These are phyloP conservation scores for Groenewaldozyma tartarivorans DNA, from an alignment of 805 yeast species.

Conservation along the genomic window DNA sequence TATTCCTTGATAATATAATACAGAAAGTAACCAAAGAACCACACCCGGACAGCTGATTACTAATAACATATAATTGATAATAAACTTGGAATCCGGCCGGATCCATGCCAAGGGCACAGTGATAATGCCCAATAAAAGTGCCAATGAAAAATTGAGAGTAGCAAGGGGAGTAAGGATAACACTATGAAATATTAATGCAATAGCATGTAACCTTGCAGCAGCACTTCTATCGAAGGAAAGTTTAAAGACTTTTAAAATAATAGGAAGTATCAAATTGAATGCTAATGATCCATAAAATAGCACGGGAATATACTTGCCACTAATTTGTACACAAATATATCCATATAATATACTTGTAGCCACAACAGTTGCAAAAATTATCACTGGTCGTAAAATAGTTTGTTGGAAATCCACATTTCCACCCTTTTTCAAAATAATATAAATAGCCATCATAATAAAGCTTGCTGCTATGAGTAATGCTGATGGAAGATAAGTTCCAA, in stretches of 20 bases:
- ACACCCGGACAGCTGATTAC: slow-evolving; percentile 44
- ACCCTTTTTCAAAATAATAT: slow-evolving; percentile 15
- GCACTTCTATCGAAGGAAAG: not conserved
- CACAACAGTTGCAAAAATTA: slow-evolving; percentile 4
- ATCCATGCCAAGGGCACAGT: slow-evolving; percentile 69
- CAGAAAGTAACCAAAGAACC: slow-evolving; percentile 23
- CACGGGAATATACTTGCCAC: not conserved
- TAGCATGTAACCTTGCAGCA: slow-evolving; percentile 24
- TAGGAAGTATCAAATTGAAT: not conserved
- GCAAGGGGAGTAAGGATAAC: slow-evolving; percentile 62
- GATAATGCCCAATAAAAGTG: slow-evolving; percentile 59
- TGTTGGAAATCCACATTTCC: slow-evolving; percentile 2
- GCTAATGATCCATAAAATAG: not conserved
- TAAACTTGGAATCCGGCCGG: slow-evolving; percentile 26
- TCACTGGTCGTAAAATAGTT: slow-evolving; percentile 5
- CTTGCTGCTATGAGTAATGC: slow-evolving; percentile 64
- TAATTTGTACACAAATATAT: slow-evolving; percentile 6
- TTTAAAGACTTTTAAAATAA: not conserved
- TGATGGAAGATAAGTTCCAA: slow-evolving; percentile 86
- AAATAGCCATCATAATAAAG: slow-evolving; percentile 60
- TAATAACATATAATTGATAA: slow-evolving; percentile 22
- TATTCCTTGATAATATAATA: slow-evolving; percentile 14
- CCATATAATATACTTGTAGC: slow-evolving; percentile 7
- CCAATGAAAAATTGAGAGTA: slow-evolving; percentile 77
- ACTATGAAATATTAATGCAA: slow-evolving; percentile 53